These are phyloP conservation scores for Magnaporthiopsis incrustans DNA, from an alignment of 2,329 filamentous ascomycete genomes.

Conservation along the genomic window DNA sequence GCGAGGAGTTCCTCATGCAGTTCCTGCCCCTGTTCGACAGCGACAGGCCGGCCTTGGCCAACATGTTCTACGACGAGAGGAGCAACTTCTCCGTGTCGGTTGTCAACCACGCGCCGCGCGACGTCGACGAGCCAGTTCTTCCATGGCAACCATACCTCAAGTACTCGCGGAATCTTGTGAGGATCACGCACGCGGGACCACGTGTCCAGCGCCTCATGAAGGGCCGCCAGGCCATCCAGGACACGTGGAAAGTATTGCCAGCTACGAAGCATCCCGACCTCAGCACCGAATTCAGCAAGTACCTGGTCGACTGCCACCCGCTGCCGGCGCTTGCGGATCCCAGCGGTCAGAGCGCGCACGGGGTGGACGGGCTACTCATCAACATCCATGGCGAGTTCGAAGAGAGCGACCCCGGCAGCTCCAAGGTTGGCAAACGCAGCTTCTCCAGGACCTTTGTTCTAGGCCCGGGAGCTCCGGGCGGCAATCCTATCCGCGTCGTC, in stretches of 20 bases:
- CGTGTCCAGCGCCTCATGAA: constrained; percentile 56
- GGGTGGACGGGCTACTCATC: constrained; percentile 71
- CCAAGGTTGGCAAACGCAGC: constrained; percentile 57
- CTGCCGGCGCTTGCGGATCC: constrained; percentile 65
- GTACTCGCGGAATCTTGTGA: constrained; percentile 68
- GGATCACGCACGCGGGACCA: constrained; percentile 49
- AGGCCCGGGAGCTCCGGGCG: constrained; percentile 61
- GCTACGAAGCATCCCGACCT: constrained; percentile 68
- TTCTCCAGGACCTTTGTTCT: constrained; percentile 78
- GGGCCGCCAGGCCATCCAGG: constrained; percentile 56
- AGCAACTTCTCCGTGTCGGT: constrained; percentile 71
- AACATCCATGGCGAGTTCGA: constrained; percentile 80
- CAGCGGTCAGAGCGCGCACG: constrained; percentile 50
- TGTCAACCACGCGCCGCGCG: constrained; percentile 50
- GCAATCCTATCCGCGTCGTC: constrained; percentile 62
- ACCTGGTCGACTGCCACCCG: constrained; percentile 75
- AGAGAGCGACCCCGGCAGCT: constrained; percentile 53
- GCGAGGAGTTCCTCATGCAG: constrained; percentile 65
- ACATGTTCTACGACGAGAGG: constrained; percentile 65
- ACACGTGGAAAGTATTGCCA: constrained; percentile 64
- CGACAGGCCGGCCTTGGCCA: constrained; percentile 55
- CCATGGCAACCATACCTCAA: constrained; percentile 71
- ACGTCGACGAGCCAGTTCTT: constrained; percentile 33
- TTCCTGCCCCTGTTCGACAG: constrained; percentile 70
- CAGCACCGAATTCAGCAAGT: constrained; percentile 57